Evolutionary conservation across 2,329 filamentous ascomycete genomes (phyloP).

Genomic region (Curvularia verruculosa): DNA sequence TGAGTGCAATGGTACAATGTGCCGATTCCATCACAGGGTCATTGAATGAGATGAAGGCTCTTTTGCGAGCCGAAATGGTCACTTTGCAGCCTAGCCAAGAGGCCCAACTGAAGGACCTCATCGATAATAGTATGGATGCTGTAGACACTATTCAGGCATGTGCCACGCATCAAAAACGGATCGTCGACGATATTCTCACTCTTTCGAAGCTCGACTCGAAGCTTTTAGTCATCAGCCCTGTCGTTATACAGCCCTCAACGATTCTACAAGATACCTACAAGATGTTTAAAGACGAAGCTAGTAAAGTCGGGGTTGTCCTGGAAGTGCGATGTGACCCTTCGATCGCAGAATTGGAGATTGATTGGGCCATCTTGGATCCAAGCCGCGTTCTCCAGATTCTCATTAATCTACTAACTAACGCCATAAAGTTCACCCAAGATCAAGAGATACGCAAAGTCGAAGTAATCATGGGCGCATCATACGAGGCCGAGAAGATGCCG

Average conservation of each 20-base stretch:
- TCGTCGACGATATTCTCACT: slow-evolving; percentile 34
- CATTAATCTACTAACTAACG: slow-evolving; percentile 42
- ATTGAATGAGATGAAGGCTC: slow-evolving; percentile 8
- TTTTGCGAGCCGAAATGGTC: slow-evolving; percentile 1
- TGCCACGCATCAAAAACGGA: slow-evolving; percentile 39
- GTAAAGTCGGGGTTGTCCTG: slow-evolving; percentile 18
- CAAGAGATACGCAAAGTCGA: slow-evolving; percentile 10
- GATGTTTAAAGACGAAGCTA: slow-evolving; percentile 33
- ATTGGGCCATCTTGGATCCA: slow-evolving; percentile 22
- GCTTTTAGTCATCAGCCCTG: slow-evolving; percentile 30
- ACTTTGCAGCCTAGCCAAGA: slow-evolving; percentile 1
- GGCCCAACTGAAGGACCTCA: slow-evolving; percentile 10
- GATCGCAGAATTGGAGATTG: slow-evolving; percentile 16
- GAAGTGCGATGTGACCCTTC: slow-evolving; percentile 18
- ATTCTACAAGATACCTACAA: slow-evolving; percentile 28
- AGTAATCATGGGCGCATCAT: slow-evolving; percentile 13
- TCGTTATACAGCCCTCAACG: slow-evolving; percentile 18
- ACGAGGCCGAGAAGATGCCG: slow-evolving; percentile 2
- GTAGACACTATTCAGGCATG: slow-evolving; percentile 36
- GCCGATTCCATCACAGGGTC: slow-evolving; percentile 27
- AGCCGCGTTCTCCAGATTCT: slow-evolving; percentile 30
- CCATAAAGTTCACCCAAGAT: slow-evolving; percentile 40
- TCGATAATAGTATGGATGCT: slow-evolving; percentile 20
- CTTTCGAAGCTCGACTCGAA: slow-evolving; percentile 30
- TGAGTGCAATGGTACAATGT: slow-evolving; percentile 37